Conservation (phyloP, 1,284 basidiomycete genomes). For the Cryptococcus depauperatus region DNA sequence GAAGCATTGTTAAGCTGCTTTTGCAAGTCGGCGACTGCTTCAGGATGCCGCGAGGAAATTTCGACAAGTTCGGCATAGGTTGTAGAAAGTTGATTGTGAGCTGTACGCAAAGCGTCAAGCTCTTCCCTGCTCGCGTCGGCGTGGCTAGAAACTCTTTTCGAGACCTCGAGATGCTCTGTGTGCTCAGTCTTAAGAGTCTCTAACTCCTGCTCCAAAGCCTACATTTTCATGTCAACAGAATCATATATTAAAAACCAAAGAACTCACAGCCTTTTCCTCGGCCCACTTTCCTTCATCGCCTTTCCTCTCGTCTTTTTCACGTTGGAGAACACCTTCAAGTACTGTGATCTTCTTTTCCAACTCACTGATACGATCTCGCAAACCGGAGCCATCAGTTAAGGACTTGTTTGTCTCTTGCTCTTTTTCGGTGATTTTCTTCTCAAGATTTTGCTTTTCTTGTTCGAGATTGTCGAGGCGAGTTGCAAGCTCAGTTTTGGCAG, state of each 20-base stretch:
- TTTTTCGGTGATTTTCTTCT: constrained; percentile 19
- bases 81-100: constrained; percentile 16
- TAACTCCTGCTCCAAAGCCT: constrained; percentile 15
- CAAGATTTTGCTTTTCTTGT: constrained; percentile 10
- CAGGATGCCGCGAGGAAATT: constrained; percentile 15
- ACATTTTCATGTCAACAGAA: neutral
- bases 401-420: constrained; percentile 25
- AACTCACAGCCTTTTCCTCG: constrained; percentile 9
- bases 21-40: constrained; percentile 19
- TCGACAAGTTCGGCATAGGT: constrained; percentile 19
- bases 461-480: constrained; percentile 14
- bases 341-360: constrained; percentile 21
- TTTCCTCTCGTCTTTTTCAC: constrained; percentile 6
- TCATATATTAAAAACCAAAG: neutral
- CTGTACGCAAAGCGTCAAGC: constrained; percentile 14
- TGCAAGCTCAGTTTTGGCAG: constrained; percentile 6
- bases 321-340: constrained; percentile 13
- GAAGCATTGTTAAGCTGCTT: constrained; percentile 14
- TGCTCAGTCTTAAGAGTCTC: constrained; percentile 8
- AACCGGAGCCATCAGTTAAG: constrained; percentile 5
- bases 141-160: constrained; percentile 7
- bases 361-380: constrained; percentile 16
- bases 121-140: constrained; percentile 12
- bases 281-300: constrained; percentile 2
- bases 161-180: constrained; percentile 8